A percentile compares a stretch with the other conserved stretches of the same genome.
phyloP scores from a whole-genome alignment of 1,139 yeast genomes.

The Blastobotrys ciferrii region DNA sequence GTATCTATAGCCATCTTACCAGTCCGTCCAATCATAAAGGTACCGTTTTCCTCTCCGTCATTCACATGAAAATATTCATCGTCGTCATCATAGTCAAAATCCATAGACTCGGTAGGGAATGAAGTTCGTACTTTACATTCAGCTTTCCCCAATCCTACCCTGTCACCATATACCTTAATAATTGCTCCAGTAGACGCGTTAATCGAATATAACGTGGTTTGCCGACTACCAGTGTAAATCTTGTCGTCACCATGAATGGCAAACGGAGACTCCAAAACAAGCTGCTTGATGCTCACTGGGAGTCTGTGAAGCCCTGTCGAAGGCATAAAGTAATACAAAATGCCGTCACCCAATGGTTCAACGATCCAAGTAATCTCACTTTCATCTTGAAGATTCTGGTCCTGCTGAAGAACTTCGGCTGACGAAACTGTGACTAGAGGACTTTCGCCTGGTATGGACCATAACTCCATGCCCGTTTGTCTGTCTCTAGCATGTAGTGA shows the following conservation, averaged over 20 bases:
- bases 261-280: constrained; percentile 77
- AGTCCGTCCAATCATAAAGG: constrained; percentile 40
- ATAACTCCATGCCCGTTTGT: constrained; percentile 67
- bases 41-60: constrained; percentile 27
- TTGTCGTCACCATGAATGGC: constrained; percentile 74
- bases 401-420: constrained; percentile 6
- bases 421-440: constrained; percentile 34
- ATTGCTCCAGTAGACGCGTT: constrained; percentile 76
- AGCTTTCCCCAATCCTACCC: constrained; percentile 27
- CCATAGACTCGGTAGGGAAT: constrained; percentile 4
- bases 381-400: constrained; percentile 32
- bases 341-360: constrained; percentile 87
- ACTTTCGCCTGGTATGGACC: constrained; percentile 63
- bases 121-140: constrained; percentile 21
- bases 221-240: constrained; percentile 81
- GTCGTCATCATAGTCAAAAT: constrained; percentile 21
- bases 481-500: constrained; percentile 80
- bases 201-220: constrained; percentile 72
- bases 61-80: constrained; percentile 17
- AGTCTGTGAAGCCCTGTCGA: constrained; percentile 73
- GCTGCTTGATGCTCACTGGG: constrained; percentile 76
- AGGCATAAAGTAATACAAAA: constrained; percentile 80
- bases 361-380: constrained; percentile 65
- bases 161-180: constrained; percentile 66
- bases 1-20: constrained; percentile 21